Base-by-base conservation (phyloP, 2,329 filamentous ascomycete genomes). In the Colletotrichum karsti region DNA sequence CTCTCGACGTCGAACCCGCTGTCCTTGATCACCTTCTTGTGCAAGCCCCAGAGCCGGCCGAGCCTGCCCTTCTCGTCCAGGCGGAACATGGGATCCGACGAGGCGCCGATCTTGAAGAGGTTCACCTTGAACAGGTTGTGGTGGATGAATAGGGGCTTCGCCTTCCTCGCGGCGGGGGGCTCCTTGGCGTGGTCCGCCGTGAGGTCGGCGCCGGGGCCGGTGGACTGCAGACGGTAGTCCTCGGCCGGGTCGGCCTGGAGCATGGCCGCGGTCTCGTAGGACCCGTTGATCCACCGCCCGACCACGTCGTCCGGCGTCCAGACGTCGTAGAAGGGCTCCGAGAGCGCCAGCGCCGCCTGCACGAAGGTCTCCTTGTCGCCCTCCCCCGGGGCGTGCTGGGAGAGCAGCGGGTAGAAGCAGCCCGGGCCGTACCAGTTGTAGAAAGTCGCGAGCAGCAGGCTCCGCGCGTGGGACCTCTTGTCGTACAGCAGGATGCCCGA, bases 371-470 rank as follows among this genome's bases (percentile, higher is more conserved):
- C 83, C 72, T 84, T 85, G 74, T 85, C 83, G 24, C 83, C 83
- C 65, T 83, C 76, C 24, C 82, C 82, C 9, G 74, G 73, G 1
- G 77, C 77, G 35, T 79, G 79, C 73, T 85, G 84, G 24, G 78
- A 82, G 28, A 84, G 75, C 4, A 87, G 73, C 0, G 80, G 80
- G 71, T 87, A 88, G 75, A 84, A 88, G 72, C 81, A 80, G 15
- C 77, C 74, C 1, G 85, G 84, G 0, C 86, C 86, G 74, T 85
- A 84, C 73, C 83, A 83, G 76, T 87, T 88, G 78, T 88, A 88
- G 74, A 87, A 88, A 0, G 82, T 77, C 24, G 82, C 80, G 22
- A 88, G 81, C 8, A 88, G 73, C 0, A 88, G 77, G 28, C 81
- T 82, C 26, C 79, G 76, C 18, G 76, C 74, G 63, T 88, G 86